Base-by-base conservation (phyloP, 306 rosid genomes). In the Corylus avellana region DNA sequence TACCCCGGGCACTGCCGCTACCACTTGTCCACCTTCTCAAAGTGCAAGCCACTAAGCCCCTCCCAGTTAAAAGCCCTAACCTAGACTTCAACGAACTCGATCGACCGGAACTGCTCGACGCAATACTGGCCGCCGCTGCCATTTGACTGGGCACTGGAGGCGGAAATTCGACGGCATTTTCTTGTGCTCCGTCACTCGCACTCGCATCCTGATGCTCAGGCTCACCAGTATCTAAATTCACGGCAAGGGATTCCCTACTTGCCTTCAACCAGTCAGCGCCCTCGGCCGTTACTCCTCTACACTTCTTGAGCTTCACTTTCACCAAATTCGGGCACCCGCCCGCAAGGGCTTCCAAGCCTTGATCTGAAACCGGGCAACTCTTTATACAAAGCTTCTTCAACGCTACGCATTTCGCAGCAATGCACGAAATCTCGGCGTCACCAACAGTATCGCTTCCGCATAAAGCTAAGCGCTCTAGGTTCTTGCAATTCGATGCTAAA, bases 391-490 rank as follows among this genome's bases (percentile, higher is more conserved):
- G 97, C 80, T 96, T 96, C 90, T 91, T 96, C 85, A 96, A 86
- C 7, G 99, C 99, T 5, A 89, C 61, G 69, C 97, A 96, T 83
- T 96, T 96, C 1, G 77, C 89, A 0, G 98, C 99, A 88, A 96
- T 96, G 84, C 97, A 91, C 3, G 91, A 89, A 42, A 96, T 88
- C 89, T 96, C 99, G 0, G 62, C 85, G 82, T 96, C 99, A 20
- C 99, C 98, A 13, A 96, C 99, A 0, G 99, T 90, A 74, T 90
- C 96, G 77, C 98, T 96, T 58, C 92, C 94, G 67, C 99, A 96
- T 82, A 96, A 83, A 39, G 99, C 99, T 87, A 96, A 74, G 64
- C 99, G 78, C 88, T 96, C 99, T 32, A 96, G 86, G 80, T 89
- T 96, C 66, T 73, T 86, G 84, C 99, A 96, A 88, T 90, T 91